These are phyloP conservation scores for Stephanodiscus triporus DNA, from an alignment of 108 stramenopile genomes.

Conservation along the genomic window DNA sequence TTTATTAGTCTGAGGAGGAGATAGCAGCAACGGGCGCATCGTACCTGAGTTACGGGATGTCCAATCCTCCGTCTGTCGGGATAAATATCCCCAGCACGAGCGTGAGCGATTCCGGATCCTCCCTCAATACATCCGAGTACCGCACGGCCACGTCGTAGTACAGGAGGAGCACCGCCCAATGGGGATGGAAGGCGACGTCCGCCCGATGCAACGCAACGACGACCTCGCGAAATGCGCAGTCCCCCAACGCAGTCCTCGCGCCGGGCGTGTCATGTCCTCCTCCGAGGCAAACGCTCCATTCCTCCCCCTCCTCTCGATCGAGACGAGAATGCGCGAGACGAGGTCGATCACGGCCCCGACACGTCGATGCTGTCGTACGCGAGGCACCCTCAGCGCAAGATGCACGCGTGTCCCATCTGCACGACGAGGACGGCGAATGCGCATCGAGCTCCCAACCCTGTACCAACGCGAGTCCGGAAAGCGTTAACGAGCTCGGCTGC, in stretches of 20 bases:
- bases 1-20: slow-evolving; percentile 64
- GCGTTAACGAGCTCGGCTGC: too few species aligned
- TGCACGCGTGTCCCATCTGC: slow-evolving; percentile 62
- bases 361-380: slow-evolving; percentile 82
- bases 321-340: slow-evolving; percentile 26
- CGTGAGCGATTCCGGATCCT: slow-evolving; percentile 58
- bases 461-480: slow-evolving; percentile 61
- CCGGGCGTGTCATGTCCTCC: slow-evolving; percentile 64
- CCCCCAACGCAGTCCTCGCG: slow-evolving; percentile 60
- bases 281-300: slow-evolving; percentile 6
- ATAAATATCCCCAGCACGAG: slow-evolving; percentile 57
- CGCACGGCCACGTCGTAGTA: slow-evolving; percentile 78
- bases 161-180: slow-evolving; percentile 60
- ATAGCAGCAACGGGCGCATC: slow-evolving; percentile 73
- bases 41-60: slow-evolving; percentile 54
- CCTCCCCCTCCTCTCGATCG: slow-evolving; percentile 34
- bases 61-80: slow-evolving; percentile 62
- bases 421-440: slow-evolving; percentile 4
- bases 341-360: slow-evolving; percentile 71
- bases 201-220: slow-evolving; percentile 62
- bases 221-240: slow-evolving; percentile 62
- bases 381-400: slow-evolving; percentile 45
- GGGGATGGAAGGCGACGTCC: slow-evolving; percentile 63
- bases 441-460: slow-evolving; percentile 26
- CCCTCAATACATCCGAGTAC: slow-evolving; percentile 50